phyloP scores from a whole-genome alignment of 1,284 basidiomycete genomes.

The Porphyrellus sp. region DNA sequence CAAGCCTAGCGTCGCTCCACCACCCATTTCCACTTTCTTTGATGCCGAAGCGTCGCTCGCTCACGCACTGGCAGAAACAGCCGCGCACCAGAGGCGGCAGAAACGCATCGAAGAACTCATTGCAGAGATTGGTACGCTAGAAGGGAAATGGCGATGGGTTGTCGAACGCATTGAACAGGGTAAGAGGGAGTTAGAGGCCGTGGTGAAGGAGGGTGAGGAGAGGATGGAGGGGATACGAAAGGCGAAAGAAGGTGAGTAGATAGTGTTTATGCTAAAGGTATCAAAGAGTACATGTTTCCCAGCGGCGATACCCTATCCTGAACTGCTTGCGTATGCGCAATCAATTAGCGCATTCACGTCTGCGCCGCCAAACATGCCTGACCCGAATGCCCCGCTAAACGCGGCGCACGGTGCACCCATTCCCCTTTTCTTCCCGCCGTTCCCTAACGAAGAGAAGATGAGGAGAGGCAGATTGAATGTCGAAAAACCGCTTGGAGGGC shows the following conservation, averaged over 20 bases:
- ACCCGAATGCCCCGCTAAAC: conserved; percentile 39
- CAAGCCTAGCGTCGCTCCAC: conserved; percentile 55
- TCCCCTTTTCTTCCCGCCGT: conserved; percentile 78
- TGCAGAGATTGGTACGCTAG: conserved; percentile 63
- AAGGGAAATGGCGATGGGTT: conserved; percentile 62
- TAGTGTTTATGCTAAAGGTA: not conserved
- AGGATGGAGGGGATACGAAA: conserved; percentile 64
- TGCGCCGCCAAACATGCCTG: conserved; percentile 80
- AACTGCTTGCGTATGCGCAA: conserved; percentile 76
- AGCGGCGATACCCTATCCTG: conserved; percentile 77
- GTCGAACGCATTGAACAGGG: conserved; percentile 61
- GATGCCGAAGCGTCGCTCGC: conserved; percentile 61
- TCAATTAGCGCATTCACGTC: conserved; percentile 79
- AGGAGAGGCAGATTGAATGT: conserved; percentile 71
- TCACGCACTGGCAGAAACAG: conserved; percentile 59
- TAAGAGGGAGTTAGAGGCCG: conserved; percentile 60
- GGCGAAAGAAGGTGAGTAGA: conserved; percentile 60
- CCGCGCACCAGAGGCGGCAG: conserved; percentile 71
- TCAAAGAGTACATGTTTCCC: conserved; percentile 7
- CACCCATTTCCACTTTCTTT: conserved; percentile 59
- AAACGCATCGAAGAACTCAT: conserved; percentile 67
- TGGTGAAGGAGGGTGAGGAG: conserved; percentile 70
- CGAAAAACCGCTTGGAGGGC: conserved; percentile 68
- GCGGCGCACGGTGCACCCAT: conserved; percentile 63
- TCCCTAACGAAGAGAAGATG: conserved; percentile 86